Base-by-base conservation (phyloP, 106 monocot species). In the Vanilla planifolia region DNA sequence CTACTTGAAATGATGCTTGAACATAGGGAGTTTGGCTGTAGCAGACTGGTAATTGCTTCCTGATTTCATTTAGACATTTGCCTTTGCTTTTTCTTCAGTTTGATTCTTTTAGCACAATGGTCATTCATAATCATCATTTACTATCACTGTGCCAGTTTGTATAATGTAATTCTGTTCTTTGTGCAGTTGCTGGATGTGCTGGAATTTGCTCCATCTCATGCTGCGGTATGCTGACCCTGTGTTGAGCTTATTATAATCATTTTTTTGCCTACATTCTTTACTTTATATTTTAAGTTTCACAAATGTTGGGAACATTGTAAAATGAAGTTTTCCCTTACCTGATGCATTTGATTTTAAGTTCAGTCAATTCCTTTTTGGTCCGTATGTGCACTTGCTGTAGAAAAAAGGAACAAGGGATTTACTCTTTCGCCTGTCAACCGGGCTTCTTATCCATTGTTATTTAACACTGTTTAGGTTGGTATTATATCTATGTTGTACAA, bases 201-300 rank as follows among this genome's bases (percentile, higher is more conserved):
- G 85, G 98, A 98, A 58, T 75, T 91, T 47, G 35, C 80, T 59
- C 92, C 98, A 20, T 88, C 96, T 41, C 88, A 92, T 80, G 82
- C 88, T 57, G 96, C 82, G 64, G 98, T 98, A 92, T 68, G 90
- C 71, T 64, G 19, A 28, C 3, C 47, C 8, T 30, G 28, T 45
- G 6, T 34, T 27, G 17, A 10, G 61, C 27, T 39, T 60, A 15
- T 68, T 46, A 21, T 48, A 4, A 33, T 56, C 30, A 28, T 37
- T 43, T 67, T 10, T 25, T 67, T 45, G 6, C 21, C 8, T 36
- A n/a, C n/a, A n/a, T 57, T 53, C 6, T 28, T 53, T 53, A 25
- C n/a, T 16, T 32, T n/a, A 32, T n/a, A 4, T 9, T 53, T 1
- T 30, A 53, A 13, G 17, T 15, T 22, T 53, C 32, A 53, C 2